Percentiles rank a stretch among this genome's conserved stretches.
These are phyloP conservation scores for Colletotrichum abscissum DNA, from an alignment of 2,329 filamentous ascomycete genomes.

Conservation along the genomic window DNA sequence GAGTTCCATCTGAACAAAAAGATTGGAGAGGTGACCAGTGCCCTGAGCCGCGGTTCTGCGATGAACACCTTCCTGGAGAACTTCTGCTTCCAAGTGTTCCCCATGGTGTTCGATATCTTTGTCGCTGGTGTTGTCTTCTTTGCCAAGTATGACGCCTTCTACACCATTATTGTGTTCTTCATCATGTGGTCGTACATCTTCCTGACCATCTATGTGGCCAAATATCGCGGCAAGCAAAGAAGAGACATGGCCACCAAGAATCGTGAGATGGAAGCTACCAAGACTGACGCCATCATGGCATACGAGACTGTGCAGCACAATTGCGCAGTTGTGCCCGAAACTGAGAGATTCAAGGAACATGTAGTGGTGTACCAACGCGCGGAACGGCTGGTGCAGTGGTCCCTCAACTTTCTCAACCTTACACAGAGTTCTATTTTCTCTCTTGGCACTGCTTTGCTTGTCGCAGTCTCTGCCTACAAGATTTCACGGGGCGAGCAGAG, in stretches of 20 bases:
- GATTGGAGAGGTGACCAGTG: slow-evolving; percentile 63
- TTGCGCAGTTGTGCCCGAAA: slow-evolving; percentile 70
- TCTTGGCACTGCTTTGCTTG: slow-evolving; percentile 68
- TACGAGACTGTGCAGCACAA: slow-evolving; percentile 73
- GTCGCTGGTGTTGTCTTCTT: slow-evolving; percentile 61
- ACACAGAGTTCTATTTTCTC: slow-evolving; percentile 74
- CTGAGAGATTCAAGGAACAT: slow-evolving; percentile 65
- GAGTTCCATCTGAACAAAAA: slow-evolving; percentile 64
- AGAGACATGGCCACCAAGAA: slow-evolving; percentile 56
- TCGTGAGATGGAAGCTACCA: slow-evolving; percentile 55
- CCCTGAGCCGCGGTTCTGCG: slow-evolving; percentile 57
- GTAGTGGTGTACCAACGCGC: slow-evolving; percentile 67
- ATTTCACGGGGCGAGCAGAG: slow-evolving; percentile 64
- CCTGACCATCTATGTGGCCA: slow-evolving; percentile 62
- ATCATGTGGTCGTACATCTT: slow-evolving; percentile 63
- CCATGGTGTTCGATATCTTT: slow-evolving; percentile 61
- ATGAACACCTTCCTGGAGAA: slow-evolving; percentile 62
- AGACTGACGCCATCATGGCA: slow-evolving; percentile 59
- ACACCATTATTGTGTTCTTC: slow-evolving; percentile 59
- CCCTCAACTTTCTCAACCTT: slow-evolving; percentile 69
- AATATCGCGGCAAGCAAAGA: slow-evolving; percentile 55
- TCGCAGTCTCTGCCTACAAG: slow-evolving; percentile 71
- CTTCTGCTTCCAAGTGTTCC: slow-evolving; percentile 60
- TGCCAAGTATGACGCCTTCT: slow-evolving; percentile 57
- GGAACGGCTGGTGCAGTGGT: slow-evolving; percentile 66